Conservation (phyloP, 495 filamentous ascomycete species). For the Neurospora sp. region DNA sequence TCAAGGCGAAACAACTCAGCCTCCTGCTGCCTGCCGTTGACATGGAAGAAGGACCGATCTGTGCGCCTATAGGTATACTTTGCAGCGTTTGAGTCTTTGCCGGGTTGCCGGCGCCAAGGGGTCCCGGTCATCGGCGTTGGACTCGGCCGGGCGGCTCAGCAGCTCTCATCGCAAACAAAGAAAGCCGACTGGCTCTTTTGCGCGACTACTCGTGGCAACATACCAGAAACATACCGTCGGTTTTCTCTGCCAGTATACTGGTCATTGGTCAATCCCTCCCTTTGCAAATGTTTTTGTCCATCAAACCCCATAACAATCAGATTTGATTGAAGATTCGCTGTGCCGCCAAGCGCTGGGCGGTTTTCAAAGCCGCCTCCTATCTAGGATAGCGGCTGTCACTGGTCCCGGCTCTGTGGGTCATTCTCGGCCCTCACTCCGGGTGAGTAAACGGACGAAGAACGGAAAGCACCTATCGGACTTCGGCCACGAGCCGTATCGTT, state of each 20-base stretch:
- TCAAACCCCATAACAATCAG: background rate
- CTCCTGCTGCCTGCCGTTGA: background rate
- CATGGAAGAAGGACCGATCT: background rate
- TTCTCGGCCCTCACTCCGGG: background rate
- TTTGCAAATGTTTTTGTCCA: background rate
- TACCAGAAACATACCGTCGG: background rate
- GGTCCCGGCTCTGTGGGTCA: background rate
- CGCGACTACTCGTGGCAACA: background rate
- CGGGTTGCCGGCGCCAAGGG: background rate
- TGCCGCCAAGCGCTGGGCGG: background rate
- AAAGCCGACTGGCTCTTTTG: background rate
- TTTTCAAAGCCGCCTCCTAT: background rate
- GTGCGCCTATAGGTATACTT: background rate
- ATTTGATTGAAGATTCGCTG: background rate
- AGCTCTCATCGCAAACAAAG: background rate
- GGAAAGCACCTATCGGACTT: background rate
- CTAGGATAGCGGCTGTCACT: background rate
- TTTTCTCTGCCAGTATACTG: background rate
- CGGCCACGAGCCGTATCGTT: background rate
- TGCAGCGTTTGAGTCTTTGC: background rate
- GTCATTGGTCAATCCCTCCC: background rate
- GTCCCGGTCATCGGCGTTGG: background rate
- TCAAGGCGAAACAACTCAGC: background rate
- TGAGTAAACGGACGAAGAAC: background rate
- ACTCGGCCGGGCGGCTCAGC: background rate